Base-by-base conservation (phyloP, 331 rosid species). In the Acacia pycnantha region DNA sequence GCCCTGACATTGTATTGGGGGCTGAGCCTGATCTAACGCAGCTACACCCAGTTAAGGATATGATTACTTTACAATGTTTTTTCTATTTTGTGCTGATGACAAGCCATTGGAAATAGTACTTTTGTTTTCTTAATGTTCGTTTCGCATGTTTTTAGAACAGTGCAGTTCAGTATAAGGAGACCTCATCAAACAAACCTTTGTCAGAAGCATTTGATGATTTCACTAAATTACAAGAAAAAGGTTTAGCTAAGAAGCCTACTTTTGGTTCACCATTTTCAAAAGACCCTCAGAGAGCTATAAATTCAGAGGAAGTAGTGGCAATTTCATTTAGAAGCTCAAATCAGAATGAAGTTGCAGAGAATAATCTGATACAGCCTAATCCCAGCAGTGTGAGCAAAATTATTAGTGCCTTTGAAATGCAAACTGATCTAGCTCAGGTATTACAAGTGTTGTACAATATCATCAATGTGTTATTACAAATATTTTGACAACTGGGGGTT, bases 391-490 rank as follows among this genome's bases (percentile, higher is more conserved):
- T 95, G 62, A 88, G 62, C 88, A 88, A 87, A 73, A 91, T 92
- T 93, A 86, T 93, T 41, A 89, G 87, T 77, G 93, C 94, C 79
- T 91, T 93, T 77, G 99, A 93, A 90, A 78, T 85, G 22, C 76
- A 71, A 44, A 24, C 22, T 87, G 86, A 88, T 76, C 65, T 81
- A 21, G 78, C 89, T 83, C 91, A 92, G 98, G 99, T 93, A 93
- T 77, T 37, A 62, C 53, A 75, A 54, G 27, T 75, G 59, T 51
- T 46, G 41, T 74, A 33, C 35, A 78, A 59, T 37, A 67, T 78
- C 77, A 64, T 82, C 51, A 15, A 73, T 37, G 61, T n/a, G 64
- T 71, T 72, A 40, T 48, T 79, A 46, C 64, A 53, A 40, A 76
- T 74, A 66, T 56, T 71, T 66, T 41, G 18, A n/a, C 77, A 68